These are phyloP conservation scores for Hysterangium stoloniferum DNA, from an alignment of 768 basidiomycete genomes.

Conservation along the genomic window DNA sequence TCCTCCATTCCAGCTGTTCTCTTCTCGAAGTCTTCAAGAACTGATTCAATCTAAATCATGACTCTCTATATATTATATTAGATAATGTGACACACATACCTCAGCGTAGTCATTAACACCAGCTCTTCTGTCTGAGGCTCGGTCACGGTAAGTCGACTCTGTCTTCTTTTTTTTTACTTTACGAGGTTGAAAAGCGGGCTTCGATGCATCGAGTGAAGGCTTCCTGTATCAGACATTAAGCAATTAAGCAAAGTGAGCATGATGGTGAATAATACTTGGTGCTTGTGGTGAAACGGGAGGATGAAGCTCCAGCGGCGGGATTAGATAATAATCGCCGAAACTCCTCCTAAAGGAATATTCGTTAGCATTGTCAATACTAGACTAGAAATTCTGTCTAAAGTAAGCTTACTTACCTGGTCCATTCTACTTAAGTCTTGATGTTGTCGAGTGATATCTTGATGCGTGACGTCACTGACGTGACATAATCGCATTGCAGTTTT, in stretches of 20 bases:
- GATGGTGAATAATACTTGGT: neutral
- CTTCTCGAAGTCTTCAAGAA: slow-evolving; percentile 76
- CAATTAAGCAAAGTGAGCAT: too few species aligned
- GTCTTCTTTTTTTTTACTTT: slow-evolving; percentile 53
- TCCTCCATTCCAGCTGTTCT: slow-evolving; percentile 51
- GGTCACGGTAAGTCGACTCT: slow-evolving; percentile 57
- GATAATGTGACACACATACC: slow-evolving; percentile 28
- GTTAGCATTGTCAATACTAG: neutral
- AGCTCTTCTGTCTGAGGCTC: slow-evolving; percentile 62
- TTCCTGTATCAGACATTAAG: neutral
- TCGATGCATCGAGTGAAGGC: slow-evolving; percentile 31
- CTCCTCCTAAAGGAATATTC: slow-evolving; percentile 1
- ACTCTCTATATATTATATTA: neutral
- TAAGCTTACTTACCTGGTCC: slow-evolving; percentile 1
- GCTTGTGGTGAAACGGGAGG: too few species aligned
- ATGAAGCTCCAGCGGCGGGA: neutral
- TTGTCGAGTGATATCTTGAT: neutral
- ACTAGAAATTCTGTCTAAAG: too few species aligned
- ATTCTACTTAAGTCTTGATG: neutral
- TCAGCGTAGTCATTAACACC: slow-evolving; percentile 73
- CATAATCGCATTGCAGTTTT: too few species aligned
- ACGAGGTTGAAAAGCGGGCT: slow-evolving; percentile 74
- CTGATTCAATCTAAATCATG: slow-evolving; percentile 57
- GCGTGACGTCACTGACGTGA: too few species aligned
- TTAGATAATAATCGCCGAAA: slow-evolving; percentile 2